These are phyloP conservation scores for Fusarium incarnatum DNA, from an alignment of 2,329 filamentous ascomycete genomes.

Conservation along the genomic window DNA sequence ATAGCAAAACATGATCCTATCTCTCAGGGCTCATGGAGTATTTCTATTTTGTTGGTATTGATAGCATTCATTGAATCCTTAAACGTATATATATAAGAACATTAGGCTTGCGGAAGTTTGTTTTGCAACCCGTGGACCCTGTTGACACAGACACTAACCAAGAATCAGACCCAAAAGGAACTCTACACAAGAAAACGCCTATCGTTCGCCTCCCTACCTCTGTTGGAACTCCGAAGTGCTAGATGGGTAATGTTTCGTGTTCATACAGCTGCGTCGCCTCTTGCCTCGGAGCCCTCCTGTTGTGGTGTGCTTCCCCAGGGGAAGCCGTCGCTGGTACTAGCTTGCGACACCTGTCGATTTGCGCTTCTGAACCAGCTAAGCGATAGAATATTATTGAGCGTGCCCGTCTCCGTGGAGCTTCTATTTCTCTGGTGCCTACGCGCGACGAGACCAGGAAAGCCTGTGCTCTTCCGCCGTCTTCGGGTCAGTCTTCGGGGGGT, in stretches of 20 bases:
- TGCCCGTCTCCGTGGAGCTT: slow-evolving; percentile 60
- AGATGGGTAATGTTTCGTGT: slow-evolving; percentile 19
- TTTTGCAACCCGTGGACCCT: slow-evolving; percentile 5
- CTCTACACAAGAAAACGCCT: slow-evolving; percentile 38
- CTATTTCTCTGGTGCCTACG: slow-evolving; percentile 57
- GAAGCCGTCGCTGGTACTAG: slow-evolving; percentile 38
- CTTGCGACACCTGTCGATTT: slow-evolving; percentile 39
- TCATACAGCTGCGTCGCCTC: slow-evolving; percentile 52
- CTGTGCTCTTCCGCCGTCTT: slow-evolving; percentile 68
- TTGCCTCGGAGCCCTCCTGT: slow-evolving; percentile 34
- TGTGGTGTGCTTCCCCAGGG: slow-evolving; percentile 26
- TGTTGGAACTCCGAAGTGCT: slow-evolving; percentile 31
- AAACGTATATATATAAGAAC: slow-evolving; percentile 24
- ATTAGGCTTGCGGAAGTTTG: background rate
- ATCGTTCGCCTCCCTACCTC: slow-evolving; percentile 32
- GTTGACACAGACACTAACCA: slow-evolving; percentile 14
- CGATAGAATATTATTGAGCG: slow-evolving; percentile 64
- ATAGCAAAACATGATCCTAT: background rate
- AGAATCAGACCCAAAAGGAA: slow-evolving; percentile 18
- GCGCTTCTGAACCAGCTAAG: slow-evolving; percentile 65
- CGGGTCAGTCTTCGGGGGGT: slow-evolving; percentile 52
- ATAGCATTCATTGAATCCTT: slow-evolving; percentile 10
- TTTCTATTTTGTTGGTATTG: background rate
- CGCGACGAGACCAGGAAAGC: slow-evolving; percentile 71
- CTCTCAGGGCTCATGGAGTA: background rate